Base-by-base conservation (phyloP, 2,329 filamentous ascomycete species). In the Fusarium nelsonii region DNA sequence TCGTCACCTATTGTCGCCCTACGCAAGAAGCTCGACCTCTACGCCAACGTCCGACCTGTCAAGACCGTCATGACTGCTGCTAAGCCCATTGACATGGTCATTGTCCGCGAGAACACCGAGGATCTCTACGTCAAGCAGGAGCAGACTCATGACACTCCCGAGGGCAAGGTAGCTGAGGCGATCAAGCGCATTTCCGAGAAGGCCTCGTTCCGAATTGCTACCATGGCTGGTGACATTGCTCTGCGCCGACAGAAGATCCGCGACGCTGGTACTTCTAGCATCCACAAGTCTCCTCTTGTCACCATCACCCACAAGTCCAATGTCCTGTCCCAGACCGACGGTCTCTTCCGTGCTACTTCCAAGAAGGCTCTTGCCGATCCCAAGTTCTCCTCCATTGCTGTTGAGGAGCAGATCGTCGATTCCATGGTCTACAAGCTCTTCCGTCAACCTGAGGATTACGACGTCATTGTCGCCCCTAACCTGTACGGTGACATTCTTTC, bases 341-440 rank as follows among this genome's bases (percentile, higher is more conserved):
- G 96, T 33, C 88, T 99, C 48, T 99, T 99, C 89, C 91, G 96
- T 73, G 85, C 91, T 73, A 92, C 92, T 6, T 89, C 92, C 16
- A 90, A 92, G 72, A 85, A 85, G 32, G 93, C 92, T 6, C 89
- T 98, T 10, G 85, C 89, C 30, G 84, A 85, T 52, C 73, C 86
- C 14, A 85, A 84, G 71, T 97, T 92, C 83, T 81, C 73, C 64
- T 81, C 80, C 51, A 84, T 97, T 55, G 82, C 83, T 41, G 85
- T 97, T 56, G 96, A 98, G 82, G 96, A 98, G 86, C 96, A 99
- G 84, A 99, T 99, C 74, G 95, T 99, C 68, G 96, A 99, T 83
- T 95, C 91, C 66, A 99, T 99, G 96, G 94, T 98, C 61, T 98
- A 98, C 89, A 98, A 98, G 86, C 91, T 99, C 59, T 98, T 98